phyloP scores from a whole-genome alignment of 306 rosid genomes.

The Rosa multiflora region DNA sequence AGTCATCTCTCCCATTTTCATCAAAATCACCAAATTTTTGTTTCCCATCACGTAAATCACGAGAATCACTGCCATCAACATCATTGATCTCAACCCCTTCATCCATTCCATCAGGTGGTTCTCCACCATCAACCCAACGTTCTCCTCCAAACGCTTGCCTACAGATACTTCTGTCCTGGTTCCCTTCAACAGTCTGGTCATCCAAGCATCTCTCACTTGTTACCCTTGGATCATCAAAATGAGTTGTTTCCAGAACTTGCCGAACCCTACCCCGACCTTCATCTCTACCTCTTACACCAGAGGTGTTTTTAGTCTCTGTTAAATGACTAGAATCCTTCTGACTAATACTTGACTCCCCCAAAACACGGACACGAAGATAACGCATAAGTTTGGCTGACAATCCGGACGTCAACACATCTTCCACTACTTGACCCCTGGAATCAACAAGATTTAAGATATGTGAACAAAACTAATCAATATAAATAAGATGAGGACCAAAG shows the following conservation, averaged over 20 bases:
- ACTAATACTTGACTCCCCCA: slow-evolving; percentile 73
- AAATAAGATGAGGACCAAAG: slow-evolving; percentile 5
- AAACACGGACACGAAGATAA: slow-evolving; percentile 77
- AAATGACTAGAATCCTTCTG: slow-evolving; percentile 73
- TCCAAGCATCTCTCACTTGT: slow-evolving; percentile 68
- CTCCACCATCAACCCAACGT: slow-evolving; percentile 57
- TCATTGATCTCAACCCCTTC: slow-evolving; percentile 42
- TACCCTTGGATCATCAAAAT: slow-evolving; percentile 62
- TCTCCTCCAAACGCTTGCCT: slow-evolving; percentile 44
- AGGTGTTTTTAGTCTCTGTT: slow-evolving; percentile 59
- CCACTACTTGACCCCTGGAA: slow-evolving; percentile 78
- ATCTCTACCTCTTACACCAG: slow-evolving; percentile 62
- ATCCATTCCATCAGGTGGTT: slow-evolving; percentile 51
- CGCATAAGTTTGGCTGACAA: slow-evolving; percentile 96
- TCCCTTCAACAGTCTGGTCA: slow-evolving; percentile 37
- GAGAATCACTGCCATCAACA: slow-evolving; percentile 51
- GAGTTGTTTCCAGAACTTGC: slow-evolving; percentile 66
- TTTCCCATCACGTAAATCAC: slow-evolving; percentile 69
- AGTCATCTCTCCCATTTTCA: slow-evolving; percentile 74
- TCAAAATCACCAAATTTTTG: slow-evolving; percentile 63
- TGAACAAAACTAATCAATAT: slow-evolving; percentile 12
- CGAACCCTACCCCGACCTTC: slow-evolving; percentile 75
- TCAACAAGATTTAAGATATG: slow-evolving; percentile 14
- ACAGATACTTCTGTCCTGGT: too few species aligned
- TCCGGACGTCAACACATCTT: slow-evolving; percentile 91